Base-by-base conservation (phyloP, 2,329 filamentous ascomycete species). In the Curvularia lunata region DNA sequence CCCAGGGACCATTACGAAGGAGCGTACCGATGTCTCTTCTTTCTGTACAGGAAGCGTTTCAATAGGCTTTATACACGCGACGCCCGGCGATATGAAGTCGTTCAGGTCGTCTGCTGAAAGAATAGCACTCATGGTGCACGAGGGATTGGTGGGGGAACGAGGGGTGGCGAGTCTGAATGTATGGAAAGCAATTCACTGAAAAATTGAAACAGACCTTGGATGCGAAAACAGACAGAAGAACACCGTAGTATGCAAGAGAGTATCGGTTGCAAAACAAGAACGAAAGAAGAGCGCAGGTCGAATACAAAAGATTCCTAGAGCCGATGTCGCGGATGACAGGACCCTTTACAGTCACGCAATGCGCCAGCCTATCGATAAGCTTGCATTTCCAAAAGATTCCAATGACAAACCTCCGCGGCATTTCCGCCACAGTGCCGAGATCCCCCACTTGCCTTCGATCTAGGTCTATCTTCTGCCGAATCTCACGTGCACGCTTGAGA, bases 51-150 rank as follows among this genome's bases (percentile, higher is more conserved):
- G 94, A 13, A 99, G 86, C 2, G 92, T 96, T 78, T 99, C 95
- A 75, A 99, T 85, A 27, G 95, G 95, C 74, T 99, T 98, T 78
- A 99, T 98, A 80, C 95, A 99, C 62, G 95, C 95, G 72, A 99
- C 93, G 62, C 94, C 93, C 13, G 95, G 95, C 56, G 91, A 95
- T 75, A 99, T 99, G 81, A 99, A 99, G 83, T 99, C 95, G 83
- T 99, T 99, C 61, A 99, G 84, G 77, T 97, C 93, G 82, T 99
- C 94, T 72, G 90, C 89, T 55, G 93, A 98, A 71, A 99, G 89
- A 72, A 99, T 99, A 62, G 95, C 95, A 75, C 92, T 97, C 95
- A 99, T 99, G 54, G 58, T 71, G 66, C 63, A 62, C 58, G 40
- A 37, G 43, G 25, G 50, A 41, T 34, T 46, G 40, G 30, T 21